Base-by-base conservation (phyloP, 2,329 filamentous ascomycete genomes). In the Trichoderma arundinaceum region DNA sequence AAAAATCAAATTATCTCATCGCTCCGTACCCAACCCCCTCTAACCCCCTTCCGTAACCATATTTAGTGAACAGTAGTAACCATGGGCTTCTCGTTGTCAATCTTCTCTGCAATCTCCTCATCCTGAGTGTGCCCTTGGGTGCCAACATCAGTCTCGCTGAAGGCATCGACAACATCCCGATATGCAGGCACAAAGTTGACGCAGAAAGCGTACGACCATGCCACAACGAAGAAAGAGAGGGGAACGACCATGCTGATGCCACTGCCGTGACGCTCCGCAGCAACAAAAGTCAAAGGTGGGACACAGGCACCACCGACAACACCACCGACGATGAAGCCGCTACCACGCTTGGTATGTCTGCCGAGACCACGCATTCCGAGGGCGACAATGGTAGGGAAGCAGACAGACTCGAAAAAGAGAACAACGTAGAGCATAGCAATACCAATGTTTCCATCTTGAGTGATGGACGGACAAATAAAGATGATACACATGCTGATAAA, bases 361-460 rank as follows among this genome's bases (percentile, higher is more conserved):
- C 92, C 91, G 1, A 93, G 82, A 2, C 90, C 90, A 22, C 90
- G 85, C 81, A 92, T 92, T 8, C 90, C 90, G 2, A 94, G 82
- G 4, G 90, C 90, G 35, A 94, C 87, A 72, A 94, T 92, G 17
- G 90, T 93, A 0, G 91, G 91, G 81, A 94, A 94, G 76, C 89
- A 90, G 73, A 92, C 90, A 4, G 86, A 89, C 77, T 92, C 91
- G 77, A 94, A 94, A 80, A 94, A 92, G 28, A 93, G 82, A 7
- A 89, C 86, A 9, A 91, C 68, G 75, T 87, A 91, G 35, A 92
- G 83, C 82, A 92, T 87, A 5, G 82, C 79, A 68, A 87, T 78
- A 51, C 83, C 84, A 0, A 75, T 75, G 68, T 81, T 79, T n/a
- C 78, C 81, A 10, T 75, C 70, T 65, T 81, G 76, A 0, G 81